phyloP scores from a whole-genome alignment of 441 rosid species.

The Euphorbia schlechtendalii region DNA sequence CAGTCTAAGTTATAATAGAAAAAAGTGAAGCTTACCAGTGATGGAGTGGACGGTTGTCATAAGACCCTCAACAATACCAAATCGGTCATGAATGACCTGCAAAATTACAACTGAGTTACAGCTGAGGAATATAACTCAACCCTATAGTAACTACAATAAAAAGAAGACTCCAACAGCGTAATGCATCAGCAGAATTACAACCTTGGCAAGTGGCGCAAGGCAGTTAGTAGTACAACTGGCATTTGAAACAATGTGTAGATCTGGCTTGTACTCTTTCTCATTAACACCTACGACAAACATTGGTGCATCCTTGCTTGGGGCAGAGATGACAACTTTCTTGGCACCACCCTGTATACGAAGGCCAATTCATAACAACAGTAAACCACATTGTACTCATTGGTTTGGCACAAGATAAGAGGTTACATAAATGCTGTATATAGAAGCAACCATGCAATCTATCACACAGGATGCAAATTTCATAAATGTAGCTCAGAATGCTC shows the following conservation, averaged over 20 bases:
- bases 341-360: constrained; percentile 63
- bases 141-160: neutral
- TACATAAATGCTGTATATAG: no score
- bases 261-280: constrained; percentile 69
- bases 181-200: constrained; percentile 6
- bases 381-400: neutral
- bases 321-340: no score
- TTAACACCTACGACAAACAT: constrained; percentile 94
- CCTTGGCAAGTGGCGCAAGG: constrained; percentile 93
- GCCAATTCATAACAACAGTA: neutral
- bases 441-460: neutral
- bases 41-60: constrained; percentile 78
- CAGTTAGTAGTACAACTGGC: constrained; percentile 96
- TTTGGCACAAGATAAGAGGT: neutral
- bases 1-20: neutral
- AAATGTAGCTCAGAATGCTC: neutral
- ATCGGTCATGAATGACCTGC: constrained; percentile 58
- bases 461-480: neutral
- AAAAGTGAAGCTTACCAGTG: constrained; percentile 33
- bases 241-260: constrained; percentile 71
- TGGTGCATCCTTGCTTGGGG: constrained; percentile 91
- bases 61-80: constrained; percentile 70
- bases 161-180: neutral
- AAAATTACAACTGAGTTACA: neutral
- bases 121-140: neutral